These are phyloP conservation scores for Rhodotorula kratochvilovae DNA, from an alignment of 768 basidiomycete species.

Conservation along the genomic window DNA sequence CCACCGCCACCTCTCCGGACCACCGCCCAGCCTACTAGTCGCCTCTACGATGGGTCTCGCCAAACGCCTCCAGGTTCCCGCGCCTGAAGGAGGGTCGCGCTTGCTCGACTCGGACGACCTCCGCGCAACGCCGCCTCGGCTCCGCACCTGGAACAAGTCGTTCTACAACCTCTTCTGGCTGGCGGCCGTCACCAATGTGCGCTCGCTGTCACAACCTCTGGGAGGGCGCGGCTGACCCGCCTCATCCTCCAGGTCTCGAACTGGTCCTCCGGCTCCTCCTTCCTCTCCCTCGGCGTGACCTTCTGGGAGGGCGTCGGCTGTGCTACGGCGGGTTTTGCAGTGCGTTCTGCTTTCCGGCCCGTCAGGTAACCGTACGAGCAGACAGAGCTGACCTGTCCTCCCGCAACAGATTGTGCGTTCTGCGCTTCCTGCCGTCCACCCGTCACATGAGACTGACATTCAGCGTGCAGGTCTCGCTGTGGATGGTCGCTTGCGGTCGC, in stretches of 20 bases:
- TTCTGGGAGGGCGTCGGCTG: constrained; percentile 12
- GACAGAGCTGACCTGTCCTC: too few species aligned
- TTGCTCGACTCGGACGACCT: constrained; percentile 22
- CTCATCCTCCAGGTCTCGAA: background rate
- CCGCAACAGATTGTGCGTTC: too few species aligned
- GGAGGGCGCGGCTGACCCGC: too few species aligned
- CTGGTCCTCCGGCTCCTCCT: background rate
- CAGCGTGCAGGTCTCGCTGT: background rate
- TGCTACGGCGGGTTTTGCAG: background rate
- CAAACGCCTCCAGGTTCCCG: constrained; percentile 13
- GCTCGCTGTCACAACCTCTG: too few species aligned
- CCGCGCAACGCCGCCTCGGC: background rate
- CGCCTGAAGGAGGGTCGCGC: background rate
- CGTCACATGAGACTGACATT: constrained; percentile 50
- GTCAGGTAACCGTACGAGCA: too few species aligned
- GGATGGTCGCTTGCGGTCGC: constrained; percentile 70
- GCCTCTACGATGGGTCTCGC: background rate
- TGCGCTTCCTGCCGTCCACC: background rate
- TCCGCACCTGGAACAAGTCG: background rate
- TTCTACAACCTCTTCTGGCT: constrained; percentile 21
- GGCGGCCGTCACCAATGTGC: constrained; percentile 9
- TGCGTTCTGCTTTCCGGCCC: background rate
- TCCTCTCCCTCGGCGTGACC: constrained; percentile 4
- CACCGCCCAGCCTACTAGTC: background rate
- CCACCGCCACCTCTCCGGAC: too few species aligned